Base-by-base conservation (phyloP, 192 early-diverging fungal species). In the Spizellomyces sp. region DNA sequence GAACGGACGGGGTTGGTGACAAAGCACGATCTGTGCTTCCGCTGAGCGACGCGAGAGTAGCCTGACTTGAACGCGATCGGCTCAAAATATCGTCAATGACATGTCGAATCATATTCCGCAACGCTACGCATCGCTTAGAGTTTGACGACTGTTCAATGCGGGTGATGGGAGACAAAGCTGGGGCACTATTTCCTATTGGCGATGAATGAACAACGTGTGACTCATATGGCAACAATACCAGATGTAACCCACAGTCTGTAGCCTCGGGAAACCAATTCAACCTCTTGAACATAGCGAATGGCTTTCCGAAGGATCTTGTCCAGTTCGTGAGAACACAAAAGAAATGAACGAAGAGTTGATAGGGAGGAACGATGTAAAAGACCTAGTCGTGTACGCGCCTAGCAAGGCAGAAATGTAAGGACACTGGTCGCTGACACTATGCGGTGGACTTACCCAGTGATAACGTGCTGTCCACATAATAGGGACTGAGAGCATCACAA, bases 141-240 rank as follows among this genome's bases (percentile, higher is more conserved):
- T 56, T 22, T 22, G 54, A 56, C 22, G 54, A 56, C n/a, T 56
- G 54, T 56, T 56, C 54, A 56, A 56, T 56, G 22, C 54, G 54
- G n/a, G 54, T 56, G 54, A 56, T 56, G n/a, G 54, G 54, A 19
- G 54, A 22, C n/a, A 56, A 22, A n/a, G n/a, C 22, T 56, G 54
- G n/a, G n/a, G 54, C n/a, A n/a, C 54, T 56, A 56, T 4, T 19
- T 56, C 54, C 54, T 56, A 22, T 19, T n/a, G n/a, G n/a, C 7
- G 22, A 36, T 36, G 27, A 36, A 36, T 36, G 27, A 36, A 36
- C 27, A 36, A 36, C 27, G 27, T 36, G 27, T 0, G 27, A 36
- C 27, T 0, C 27, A 36, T 0, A 36, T 36, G 0, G 27, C 27
- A 36, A 36, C 27, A 0, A 36, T n/a, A 7, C 4, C n/a, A 56